Conservation (phyloP, 352 stramenopile species). For the Blastocystis hominis region DNA sequence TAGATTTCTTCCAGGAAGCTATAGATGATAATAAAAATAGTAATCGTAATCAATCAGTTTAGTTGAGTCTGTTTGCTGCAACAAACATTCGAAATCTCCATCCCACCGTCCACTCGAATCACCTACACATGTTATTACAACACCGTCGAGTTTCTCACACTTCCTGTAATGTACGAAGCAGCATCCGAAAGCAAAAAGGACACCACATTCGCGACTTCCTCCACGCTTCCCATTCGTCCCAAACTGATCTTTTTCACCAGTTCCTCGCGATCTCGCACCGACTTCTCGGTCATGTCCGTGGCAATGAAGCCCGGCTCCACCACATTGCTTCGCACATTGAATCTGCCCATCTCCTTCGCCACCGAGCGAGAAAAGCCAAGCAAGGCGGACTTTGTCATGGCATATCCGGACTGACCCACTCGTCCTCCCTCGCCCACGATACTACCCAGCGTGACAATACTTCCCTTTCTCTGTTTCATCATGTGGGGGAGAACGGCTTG, state of each 20-base stretch:
- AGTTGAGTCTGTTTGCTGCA: too few relatives aligned
- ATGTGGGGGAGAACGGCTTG: conserved; percentile 36
- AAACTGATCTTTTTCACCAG: conserved; percentile 68
- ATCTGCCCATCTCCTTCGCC: conserved; percentile 73
- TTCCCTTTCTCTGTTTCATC: conserved; percentile 47
- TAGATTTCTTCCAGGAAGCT: conserved; percentile 39
- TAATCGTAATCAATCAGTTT: conserved; percentile 7
- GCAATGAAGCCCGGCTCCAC: conserved; percentile 75
- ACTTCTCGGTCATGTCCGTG: conserved; percentile 71
- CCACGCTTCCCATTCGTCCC: conserved; percentile 65
- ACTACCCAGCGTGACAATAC: conserved; percentile 74
- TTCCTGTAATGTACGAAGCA: conserved; percentile 68
- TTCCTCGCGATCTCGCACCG: conserved; percentile 63
- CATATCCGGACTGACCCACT: conserved; percentile 73
- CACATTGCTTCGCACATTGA: conserved; percentile 76
- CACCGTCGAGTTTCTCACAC: background rate
- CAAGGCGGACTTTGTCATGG: conserved; percentile 71
- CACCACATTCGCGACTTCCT: conserved; percentile 73
- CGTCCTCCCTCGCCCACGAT: conserved; percentile 71
- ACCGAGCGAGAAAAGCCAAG: conserved; percentile 72
- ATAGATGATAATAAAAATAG: background rate
- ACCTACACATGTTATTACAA: background rate
- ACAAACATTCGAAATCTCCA: conserved; percentile 41
- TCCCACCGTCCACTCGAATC: conserved; percentile 20
- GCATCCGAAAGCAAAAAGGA: conserved; percentile 71